Conservation (phyloP, 2,329 filamentous ascomycete species). For the Penicillium corylophilum region DNA sequence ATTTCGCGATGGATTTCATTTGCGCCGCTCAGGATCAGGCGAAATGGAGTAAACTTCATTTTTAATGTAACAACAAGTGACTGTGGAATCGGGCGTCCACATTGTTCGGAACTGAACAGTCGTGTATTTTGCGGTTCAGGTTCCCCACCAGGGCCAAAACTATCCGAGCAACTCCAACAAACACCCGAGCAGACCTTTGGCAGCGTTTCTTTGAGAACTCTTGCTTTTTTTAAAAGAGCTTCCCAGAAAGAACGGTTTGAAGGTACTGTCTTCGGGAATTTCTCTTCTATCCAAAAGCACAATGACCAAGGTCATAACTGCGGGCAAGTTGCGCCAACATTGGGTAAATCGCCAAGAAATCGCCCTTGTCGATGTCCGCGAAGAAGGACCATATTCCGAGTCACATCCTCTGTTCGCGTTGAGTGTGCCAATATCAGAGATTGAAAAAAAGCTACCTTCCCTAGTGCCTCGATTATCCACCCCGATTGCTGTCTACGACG, state of each 20-base stretch:
- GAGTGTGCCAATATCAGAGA: slow-evolving; percentile 30
- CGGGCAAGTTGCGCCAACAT: slow-evolving; percentile 21
- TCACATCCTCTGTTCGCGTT: slow-evolving; percentile 31
- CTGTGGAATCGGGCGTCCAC: no score
- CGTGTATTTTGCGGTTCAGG: no score
- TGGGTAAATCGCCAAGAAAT: slow-evolving; percentile 27
- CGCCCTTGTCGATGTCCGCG: slow-evolving; percentile 32
- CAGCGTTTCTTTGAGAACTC: no score
- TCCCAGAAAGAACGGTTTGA: no score
- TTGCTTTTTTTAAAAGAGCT: no score
- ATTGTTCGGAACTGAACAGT: no score
- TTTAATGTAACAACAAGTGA: no score
- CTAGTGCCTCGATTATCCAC: slow-evolving; percentile 28
- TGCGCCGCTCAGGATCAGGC: no score
- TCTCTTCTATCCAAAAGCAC: not conserved
- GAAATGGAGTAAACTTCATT: no score
- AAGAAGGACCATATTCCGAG: slow-evolving; percentile 31
- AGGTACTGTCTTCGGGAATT: no score
- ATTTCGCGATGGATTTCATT: no score
- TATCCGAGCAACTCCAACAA: slow-evolving; percentile 8
- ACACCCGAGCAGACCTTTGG: slow-evolving; percentile 1
- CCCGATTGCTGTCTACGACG: slow-evolving; percentile 30
- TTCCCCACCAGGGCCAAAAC: slow-evolving; percentile 4
- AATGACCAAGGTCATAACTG: slow-evolving; percentile 25
- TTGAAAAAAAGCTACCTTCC: slow-evolving; percentile 26